A percentile compares a stretch with the other conserved stretches of the same genome.
Evolutionary conservation across 2,329 filamentous ascomycete genomes (phyloP).

Genomic region (Fusarium sp.): DNA sequence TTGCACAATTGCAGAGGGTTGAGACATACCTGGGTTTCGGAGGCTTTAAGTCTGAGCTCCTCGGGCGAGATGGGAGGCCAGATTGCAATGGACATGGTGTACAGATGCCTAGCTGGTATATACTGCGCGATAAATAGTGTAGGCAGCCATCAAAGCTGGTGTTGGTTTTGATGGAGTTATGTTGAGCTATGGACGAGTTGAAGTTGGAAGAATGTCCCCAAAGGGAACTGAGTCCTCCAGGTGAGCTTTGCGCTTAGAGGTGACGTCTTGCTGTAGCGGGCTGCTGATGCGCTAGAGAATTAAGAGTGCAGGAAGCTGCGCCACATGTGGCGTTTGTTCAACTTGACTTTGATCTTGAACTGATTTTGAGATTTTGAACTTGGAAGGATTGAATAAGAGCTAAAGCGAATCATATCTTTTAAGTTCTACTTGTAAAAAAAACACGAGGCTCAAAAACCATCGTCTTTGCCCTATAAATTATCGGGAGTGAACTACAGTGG

Average conservation of each 20-base stretch:
- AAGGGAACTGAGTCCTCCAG: conserved; percentile 4
- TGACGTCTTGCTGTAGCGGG: conserved; percentile 38
- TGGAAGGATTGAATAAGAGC: background rate
- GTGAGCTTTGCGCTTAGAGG: conserved; percentile 23
- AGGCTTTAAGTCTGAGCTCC: conserved; percentile 63
- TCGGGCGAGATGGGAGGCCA: conserved; percentile 66
- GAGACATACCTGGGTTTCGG: conserved; percentile 63
- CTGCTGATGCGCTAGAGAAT: conserved; percentile 10
- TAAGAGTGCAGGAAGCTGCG: conserved; percentile 23
- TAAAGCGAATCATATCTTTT: background rate
- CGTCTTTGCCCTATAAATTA: background rate
- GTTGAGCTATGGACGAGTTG: conserved; percentile 34
- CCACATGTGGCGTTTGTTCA: conserved; percentile 33
- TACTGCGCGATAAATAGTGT: conserved; percentile 4
- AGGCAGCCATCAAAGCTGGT: conserved; percentile 43
- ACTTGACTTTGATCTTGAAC: background rate
- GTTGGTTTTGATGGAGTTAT: conserved; percentile 12
- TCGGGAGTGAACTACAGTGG: background rate
- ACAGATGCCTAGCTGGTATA: conserved; percentile 23
- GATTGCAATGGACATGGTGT: conserved; percentile 68
- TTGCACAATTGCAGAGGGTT: background rate
- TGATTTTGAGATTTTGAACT: background rate
- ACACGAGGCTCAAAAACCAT: no score
- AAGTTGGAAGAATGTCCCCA: conserved; percentile 35
- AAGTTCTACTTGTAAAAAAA: no score